Conservation (phyloP, 192 early-diverging fungal species). For the Mortierella claussenii region DNA sequence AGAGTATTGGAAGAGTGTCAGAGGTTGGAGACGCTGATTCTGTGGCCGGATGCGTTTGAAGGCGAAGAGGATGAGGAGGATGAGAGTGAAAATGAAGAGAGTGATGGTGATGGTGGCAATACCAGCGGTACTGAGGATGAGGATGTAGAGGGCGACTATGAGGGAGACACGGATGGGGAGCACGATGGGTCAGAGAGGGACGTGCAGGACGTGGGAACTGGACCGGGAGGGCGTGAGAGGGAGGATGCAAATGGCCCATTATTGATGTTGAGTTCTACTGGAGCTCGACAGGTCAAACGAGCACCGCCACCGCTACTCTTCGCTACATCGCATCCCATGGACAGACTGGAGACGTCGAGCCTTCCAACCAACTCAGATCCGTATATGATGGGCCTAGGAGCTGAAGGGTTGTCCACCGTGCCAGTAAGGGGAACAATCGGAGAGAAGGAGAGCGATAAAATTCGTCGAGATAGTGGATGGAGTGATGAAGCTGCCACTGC, state of each 20-base stretch:
- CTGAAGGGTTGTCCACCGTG: neutral
- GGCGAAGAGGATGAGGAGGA: constrained; percentile 28
- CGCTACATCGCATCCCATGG: neutral
- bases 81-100: constrained; percentile 3
- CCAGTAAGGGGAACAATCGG: neutral
- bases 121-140: constrained; percentile 7
- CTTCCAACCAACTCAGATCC: too few species aligned
- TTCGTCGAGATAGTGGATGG: neutral
- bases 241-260: neutral
- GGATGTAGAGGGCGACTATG: neutral
- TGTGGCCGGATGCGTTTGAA: constrained; percentile 38
- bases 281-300: neutral
- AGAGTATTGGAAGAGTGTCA: constrained; percentile 6
- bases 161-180: neutral
- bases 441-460: neutral
- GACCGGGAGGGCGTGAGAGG: neutral
- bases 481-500: neutral
- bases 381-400: neutral
- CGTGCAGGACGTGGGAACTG: neutral
- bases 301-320: neutral
- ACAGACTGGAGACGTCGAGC: neutral
- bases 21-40: constrained; percentile 22
- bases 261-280: neutral
- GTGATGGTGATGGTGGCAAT: too few species aligned
- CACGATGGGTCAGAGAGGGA: neutral